These are phyloP conservation scores for Backusella tarrabulga DNA, from an alignment of 192 early-diverging fungal genomes.

Conservation along the genomic window DNA sequence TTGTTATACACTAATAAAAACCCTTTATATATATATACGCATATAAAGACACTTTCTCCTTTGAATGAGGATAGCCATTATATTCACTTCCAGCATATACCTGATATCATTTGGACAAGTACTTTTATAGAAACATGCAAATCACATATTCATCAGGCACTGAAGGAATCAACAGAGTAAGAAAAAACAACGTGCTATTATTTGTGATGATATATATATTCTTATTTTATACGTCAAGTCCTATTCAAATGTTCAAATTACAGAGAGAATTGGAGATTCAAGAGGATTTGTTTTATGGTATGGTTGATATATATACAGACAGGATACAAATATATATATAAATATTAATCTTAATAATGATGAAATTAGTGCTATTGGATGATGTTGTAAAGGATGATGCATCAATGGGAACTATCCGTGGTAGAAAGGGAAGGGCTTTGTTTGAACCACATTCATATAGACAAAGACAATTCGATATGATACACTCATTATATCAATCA, in stretches of 20 bases:
- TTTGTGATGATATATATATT: not conserved
- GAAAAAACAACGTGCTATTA: not conserved
- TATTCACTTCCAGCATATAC: not conserved
- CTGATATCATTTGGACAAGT: not conserved
- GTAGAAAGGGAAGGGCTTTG: not conserved
- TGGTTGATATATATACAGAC: not conserved
- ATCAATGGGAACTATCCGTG: not conserved
- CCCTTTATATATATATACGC: not conserved
- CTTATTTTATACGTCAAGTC: not conserved
- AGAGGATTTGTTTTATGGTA: constrained; percentile 5
- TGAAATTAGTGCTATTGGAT: constrained; percentile 2
- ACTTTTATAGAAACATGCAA: not conserved
- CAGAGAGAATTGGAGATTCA: not conserved
- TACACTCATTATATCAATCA: not conserved
- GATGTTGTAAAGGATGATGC: not conserved
- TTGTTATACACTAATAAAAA: not conserved
- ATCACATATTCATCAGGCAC: not conserved
- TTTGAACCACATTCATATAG: not conserved
- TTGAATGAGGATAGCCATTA: not conserved
- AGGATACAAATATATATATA: not conserved
- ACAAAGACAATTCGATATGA: not conserved
- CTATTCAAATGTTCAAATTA: not conserved
- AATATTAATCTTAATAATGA: no score
- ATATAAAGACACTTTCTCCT: not conserved
- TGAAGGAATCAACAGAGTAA: not conserved